These are phyloP conservation scores for Heterobasidion irregulare DNA, from an alignment of 1,284 basidiomycete species.

Conservation along the genomic window DNA sequence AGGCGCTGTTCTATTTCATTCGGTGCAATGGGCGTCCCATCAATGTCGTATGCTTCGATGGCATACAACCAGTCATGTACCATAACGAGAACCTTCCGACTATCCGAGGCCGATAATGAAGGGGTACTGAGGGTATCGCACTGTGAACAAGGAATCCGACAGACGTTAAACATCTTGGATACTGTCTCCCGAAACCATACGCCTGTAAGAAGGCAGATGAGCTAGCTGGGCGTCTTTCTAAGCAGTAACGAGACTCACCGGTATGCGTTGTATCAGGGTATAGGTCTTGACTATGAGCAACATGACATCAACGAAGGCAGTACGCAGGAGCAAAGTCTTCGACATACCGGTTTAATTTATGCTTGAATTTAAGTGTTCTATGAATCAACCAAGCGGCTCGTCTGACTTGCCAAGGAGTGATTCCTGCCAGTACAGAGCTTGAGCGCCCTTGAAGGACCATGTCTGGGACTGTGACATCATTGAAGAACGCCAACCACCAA, in stretches of 20 bases:
- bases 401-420: constrained; percentile 80
- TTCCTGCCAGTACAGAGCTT: constrained; percentile 32
- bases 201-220: constrained; percentile 26
- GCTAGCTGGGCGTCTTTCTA: constrained; percentile 2
- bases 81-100: constrained; percentile 64
- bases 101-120: constrained; percentile 30
- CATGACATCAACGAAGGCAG: neutral
- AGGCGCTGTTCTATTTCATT: constrained; percentile 65
- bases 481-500: constrained; percentile 91
- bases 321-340: neutral
- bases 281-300: constrained; percentile 39
- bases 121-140: constrained; percentile 61
- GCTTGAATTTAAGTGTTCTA: constrained; percentile 76
- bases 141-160: constrained; percentile 57
- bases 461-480: constrained; percentile 48
- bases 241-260: constrained; percentile 24
- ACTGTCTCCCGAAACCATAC: constrained; percentile 56
- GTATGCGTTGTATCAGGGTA: constrained; percentile 49
- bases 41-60: constrained; percentile 54
- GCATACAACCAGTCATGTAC: constrained; percentile 80
- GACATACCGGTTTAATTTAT: constrained; percentile 53
- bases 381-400: constrained; percentile 80
- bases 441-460: constrained; percentile 27
- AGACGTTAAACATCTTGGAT: constrained; percentile 68
- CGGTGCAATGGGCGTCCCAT: constrained; percentile 24